Evolutionary conservation across 345 rosid genomes (phyloP), one percentile per base, ranked within the genome.

Genomic region (Geranium brycei): DNA sequence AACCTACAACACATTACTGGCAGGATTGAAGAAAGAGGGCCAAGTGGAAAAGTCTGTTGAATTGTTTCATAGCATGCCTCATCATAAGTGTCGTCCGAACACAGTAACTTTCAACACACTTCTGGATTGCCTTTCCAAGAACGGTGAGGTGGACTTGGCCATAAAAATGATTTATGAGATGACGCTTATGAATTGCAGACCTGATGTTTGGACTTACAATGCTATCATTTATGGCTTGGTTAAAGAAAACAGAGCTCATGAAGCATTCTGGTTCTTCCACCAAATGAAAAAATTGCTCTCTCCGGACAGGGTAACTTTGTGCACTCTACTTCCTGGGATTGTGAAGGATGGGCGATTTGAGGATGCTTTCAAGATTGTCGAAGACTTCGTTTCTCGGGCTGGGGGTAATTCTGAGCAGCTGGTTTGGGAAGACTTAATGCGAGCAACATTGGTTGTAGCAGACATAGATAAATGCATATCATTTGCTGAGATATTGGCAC

Each of bases 41-140:
- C 76, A 77, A 72, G 80, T 92, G 57, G 75, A 77, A 61, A 82
- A 77, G 63, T 88, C 84, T 4, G 65, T 86, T 35, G 78, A 79
- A 58, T 70, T 92, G 73, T 86, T 86, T 35, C 77, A 80, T 19
- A 77, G 82, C 65, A 87, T 92, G 96, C 69, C 57, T 13, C 57
- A 31, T 38, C 76, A 71, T 62, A 87, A 88, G 5, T 92, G 91
- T 71, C 70, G 71, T 19, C 95, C 96, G 31, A 82, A 89, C 75
- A 84, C 92, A 4, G 69, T 87, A 69, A 87, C 93, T 53, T 91
- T 86, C 74, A 92, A 92, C 73, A 86, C 85, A 32, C 86, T 89
- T 40, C 78, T 92, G 61, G 88, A 92, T 79, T 92, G 91, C 83
- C 89, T 92, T 63, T 89, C 91, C 89, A 89, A 89, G 81, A 89